These are phyloP conservation scores for Mortierella antarctica DNA, from an alignment of 192 early-diverging fungal species.

Conservation along the genomic window DNA sequence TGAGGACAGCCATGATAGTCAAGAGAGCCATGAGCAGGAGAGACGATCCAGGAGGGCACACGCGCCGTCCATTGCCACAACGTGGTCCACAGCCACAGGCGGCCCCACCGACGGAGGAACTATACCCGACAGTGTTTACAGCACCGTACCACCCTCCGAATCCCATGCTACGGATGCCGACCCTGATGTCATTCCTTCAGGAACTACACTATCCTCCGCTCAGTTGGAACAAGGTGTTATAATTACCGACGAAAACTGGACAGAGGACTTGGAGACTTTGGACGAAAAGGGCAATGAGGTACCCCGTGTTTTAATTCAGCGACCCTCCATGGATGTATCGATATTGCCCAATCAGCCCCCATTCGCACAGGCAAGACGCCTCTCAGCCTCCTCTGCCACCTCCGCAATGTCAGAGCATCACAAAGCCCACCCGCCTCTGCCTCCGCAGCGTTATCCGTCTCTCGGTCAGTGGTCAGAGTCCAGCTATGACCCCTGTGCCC, in stretches of 20 bases:
- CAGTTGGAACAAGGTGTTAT: conserved; percentile 25
- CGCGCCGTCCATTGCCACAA: background rate
- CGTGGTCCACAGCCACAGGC: conserved; percentile 24
- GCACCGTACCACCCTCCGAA: conserved; percentile 16
- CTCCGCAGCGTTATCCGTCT: conserved; percentile 1
- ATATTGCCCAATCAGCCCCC: conserved; percentile 35
- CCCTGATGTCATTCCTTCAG: conserved; percentile 3
- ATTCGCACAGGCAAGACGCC: conserved; percentile 11
- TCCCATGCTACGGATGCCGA: conserved; percentile 19
- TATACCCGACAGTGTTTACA: conserved; percentile 13
- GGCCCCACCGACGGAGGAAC: conserved; percentile 15
- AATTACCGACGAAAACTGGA: conserved; percentile 24
- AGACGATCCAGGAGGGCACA: background rate
- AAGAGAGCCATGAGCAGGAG: background rate
- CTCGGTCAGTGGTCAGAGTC: conserved; percentile 44
- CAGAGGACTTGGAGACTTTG: conserved; percentile 1
- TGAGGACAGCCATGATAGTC: too few relatives aligned
- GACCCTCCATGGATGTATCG: conserved; percentile 32
- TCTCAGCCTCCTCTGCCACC: conserved; percentile 13
- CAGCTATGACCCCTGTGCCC: conserved; percentile 47
- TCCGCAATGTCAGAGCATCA: conserved; percentile 16
- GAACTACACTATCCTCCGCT: conserved; percentile 20
- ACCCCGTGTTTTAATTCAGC: conserved; percentile 25
- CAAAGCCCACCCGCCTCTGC: conserved; percentile 1
- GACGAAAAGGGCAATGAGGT: background rate